Conservation (phyloP, 495 filamentous ascomycete species). For the Lophium mytilinum region DNA sequence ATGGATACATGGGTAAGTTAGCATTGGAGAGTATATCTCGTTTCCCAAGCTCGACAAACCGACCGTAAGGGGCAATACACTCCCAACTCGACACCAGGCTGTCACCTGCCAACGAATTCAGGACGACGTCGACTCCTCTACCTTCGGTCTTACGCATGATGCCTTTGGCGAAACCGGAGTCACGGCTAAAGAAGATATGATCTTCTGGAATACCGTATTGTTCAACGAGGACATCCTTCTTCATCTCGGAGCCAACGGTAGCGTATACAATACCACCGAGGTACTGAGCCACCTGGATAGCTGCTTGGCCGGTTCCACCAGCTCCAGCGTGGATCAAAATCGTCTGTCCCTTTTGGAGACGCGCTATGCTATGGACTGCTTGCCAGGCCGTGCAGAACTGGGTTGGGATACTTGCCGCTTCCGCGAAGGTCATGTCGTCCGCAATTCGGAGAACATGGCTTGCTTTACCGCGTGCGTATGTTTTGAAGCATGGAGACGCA, state of each 20-base stretch:
- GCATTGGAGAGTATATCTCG: neutral
- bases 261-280: neutral
- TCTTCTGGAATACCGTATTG: neutral
- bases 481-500: constrained; percentile 33
- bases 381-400: constrained; percentile 53
- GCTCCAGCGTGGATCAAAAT: constrained; percentile 6
- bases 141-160: neutral
- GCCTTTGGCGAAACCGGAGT: neutral
- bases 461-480: constrained; percentile 23
- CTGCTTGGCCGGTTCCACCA: constrained; percentile 3
- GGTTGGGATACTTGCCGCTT: constrained; percentile 48
- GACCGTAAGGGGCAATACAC: neutral
- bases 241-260: neutral
- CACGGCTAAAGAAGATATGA: neutral
- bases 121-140: constrained; percentile 3
- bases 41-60: constrained; percentile 5
- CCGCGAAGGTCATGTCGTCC: constrained; percentile 42
- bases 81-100: neutral
- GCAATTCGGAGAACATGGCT: constrained; percentile 32
- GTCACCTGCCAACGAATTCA: constrained; percentile 3
- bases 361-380: constrained; percentile 36
- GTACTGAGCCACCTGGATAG: neutral
- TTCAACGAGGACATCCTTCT: neutral
- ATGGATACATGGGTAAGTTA: constrained; percentile 27
- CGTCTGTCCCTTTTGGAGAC: constrained; percentile 23